Base-by-base conservation (phyloP, 2,329 filamentous ascomycete species). In the Pseudogymnoascus sp. region DNA sequence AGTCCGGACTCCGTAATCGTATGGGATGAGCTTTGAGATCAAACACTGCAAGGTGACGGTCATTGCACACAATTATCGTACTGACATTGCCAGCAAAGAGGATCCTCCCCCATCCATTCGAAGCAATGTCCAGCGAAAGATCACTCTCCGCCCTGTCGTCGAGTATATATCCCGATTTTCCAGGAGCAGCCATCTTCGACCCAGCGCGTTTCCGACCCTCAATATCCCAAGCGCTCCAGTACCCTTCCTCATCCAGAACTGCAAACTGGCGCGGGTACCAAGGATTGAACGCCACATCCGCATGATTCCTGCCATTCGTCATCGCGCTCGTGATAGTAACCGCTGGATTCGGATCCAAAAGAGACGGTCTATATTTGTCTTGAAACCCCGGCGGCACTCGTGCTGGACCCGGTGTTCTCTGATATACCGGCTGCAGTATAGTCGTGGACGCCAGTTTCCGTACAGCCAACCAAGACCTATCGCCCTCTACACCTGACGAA, bases 191-290 rank as follows among this genome's bases (percentile, higher is more conserved):
- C 3, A 71, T 37, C 26, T 66, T 40, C 4, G 47, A 47, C 3
- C 54, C 59, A 18, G 66, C 70, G 12, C 29, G 62, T 37, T 65
- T 65, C 14, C 59, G 39, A 6, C 65, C 67, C 60, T 73, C 72
- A 42, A 74, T 65, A 65, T 88, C 80, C 85, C 87, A 91, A 3
- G 91, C 73, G 47, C 78, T 85, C 89, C 89, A 93, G 64, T 77
- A 78, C 1, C 88, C 88, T 36, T 76, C 76, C 61, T 84, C 78
- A 69, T 92, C 87, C 16, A 92, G 77, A 26, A 91, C 77, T 14
- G 80, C 86, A 62, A 92, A 75, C 68, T 89, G 86, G 1, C 84
- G 81, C 14, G 78, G 75, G 64, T 79, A 83, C 72, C 76, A 83
- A 0, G 87, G 83, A 66, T 86, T 87, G 71, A 92, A 89, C 0